These are phyloP conservation scores for Aspergillus eucalypticola DNA, from an alignment of 2,329 filamentous ascomycete genomes.

Conservation along the genomic window DNA sequence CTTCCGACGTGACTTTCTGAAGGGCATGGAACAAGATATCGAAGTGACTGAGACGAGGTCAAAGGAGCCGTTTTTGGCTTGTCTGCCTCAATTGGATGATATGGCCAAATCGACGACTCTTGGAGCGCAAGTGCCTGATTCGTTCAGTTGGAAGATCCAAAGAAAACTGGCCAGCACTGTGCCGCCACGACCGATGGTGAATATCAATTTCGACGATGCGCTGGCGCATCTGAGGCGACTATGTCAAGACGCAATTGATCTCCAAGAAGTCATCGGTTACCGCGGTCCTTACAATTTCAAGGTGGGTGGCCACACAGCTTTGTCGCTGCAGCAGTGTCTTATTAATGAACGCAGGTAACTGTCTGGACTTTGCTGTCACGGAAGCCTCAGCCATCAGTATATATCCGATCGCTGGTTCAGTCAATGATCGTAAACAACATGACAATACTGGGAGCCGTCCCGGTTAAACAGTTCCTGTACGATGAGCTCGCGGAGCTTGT, in stretches of 20 bases:
- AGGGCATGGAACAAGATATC: slow-evolving; percentile 41
- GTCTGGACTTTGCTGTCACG: slow-evolving; percentile 73
- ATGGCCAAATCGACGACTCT: slow-evolving; percentile 64
- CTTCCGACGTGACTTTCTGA: slow-evolving; percentile 59
- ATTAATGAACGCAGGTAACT: slow-evolving; percentile 58
- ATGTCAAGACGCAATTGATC: slow-evolving; percentile 70
- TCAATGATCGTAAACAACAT: slow-evolving; percentile 72
- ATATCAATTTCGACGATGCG: slow-evolving; percentile 71
- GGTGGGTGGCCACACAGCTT: slow-evolving; percentile 44
- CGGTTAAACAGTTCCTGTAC: slow-evolving; percentile 73
- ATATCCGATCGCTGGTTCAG: slow-evolving; percentile 77
- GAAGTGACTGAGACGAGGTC: slow-evolving; percentile 33
- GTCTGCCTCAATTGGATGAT: slow-evolving; percentile 49
- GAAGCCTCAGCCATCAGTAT: slow-evolving; percentile 79
- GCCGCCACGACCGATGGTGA: slow-evolving; percentile 85
- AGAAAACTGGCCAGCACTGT: slow-evolving; percentile 90
- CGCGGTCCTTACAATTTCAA: slow-evolving; percentile 68
- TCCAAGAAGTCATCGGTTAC: slow-evolving; percentile 68
- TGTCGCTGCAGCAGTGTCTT: background rate
- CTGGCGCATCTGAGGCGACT: slow-evolving; percentile 68
- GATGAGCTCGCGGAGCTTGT: slow-evolving; percentile 78
- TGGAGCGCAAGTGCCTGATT: slow-evolving; percentile 67
- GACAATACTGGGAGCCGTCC: slow-evolving; percentile 66
- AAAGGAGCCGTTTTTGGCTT: slow-evolving; percentile 31
- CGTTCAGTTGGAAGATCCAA: slow-evolving; percentile 89